Conservation (phyloP, 441 rosid genomes). For the Kokia cookei region DNA sequence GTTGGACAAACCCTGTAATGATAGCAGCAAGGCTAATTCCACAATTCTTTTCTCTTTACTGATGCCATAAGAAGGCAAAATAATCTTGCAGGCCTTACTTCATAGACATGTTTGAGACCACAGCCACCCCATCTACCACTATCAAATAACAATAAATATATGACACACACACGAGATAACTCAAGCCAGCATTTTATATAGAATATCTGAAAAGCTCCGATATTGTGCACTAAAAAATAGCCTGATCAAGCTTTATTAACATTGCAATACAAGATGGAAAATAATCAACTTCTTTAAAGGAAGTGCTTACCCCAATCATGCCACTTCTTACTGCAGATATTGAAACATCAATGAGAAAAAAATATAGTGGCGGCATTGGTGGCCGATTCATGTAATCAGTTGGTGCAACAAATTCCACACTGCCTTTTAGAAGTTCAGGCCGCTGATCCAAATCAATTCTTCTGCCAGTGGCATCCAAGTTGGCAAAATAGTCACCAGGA, state of each 20-base stretch:
- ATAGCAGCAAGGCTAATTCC: neutral
- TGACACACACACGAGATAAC: neutral
- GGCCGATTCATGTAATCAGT: constrained; percentile 99
- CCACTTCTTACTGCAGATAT: constrained; percentile 85
- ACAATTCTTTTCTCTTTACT: neutral
- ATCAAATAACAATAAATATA: neutral
- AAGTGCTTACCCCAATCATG: constrained; percentile 84
- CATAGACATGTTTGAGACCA: neutral
- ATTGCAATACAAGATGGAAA: constrained; percentile 6
- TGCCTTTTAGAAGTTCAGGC: constrained; percentile 91
- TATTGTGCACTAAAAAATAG: neutral
- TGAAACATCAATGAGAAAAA: constrained; percentile 96
- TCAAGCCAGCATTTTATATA: neutral
- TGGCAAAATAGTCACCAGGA: constrained; percentile 92
- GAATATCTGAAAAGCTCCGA: neutral
- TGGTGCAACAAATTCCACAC: constrained; percentile 98
- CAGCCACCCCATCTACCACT: neutral
- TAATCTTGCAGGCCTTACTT: neutral
- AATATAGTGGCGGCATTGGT: constrained; percentile 97
- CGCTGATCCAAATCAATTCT: constrained; percentile 95
- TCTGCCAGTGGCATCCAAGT: constrained; percentile 84
- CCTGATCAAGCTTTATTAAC: neutral
- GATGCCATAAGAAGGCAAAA: neutral
- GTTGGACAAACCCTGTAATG: neutral
- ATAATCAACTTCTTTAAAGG: constrained; percentile 11